Percentiles rank a stretch among this genome's conserved stretches.
phyloP scores from a whole-genome alignment of 805 yeast genomes.

The Cyberlindnera japonica region DNA sequence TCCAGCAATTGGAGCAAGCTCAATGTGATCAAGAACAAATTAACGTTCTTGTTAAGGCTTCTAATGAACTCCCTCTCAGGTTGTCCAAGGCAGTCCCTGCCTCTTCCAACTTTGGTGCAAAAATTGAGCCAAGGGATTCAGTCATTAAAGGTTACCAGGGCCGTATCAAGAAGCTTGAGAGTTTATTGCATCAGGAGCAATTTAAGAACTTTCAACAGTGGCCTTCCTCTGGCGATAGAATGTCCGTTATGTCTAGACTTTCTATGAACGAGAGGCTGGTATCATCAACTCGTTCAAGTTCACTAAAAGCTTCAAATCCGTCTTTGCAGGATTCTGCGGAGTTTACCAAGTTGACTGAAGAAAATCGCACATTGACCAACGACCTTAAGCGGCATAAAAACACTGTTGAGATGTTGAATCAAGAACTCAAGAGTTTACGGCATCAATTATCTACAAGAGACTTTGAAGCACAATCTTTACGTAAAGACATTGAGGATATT shows the following conservation, averaged over 20 bases:
- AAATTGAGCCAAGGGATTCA: slow-evolving; percentile 26
- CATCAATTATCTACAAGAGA: slow-evolving; percentile 15
- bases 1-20: slow-evolving; percentile 31
- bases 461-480: slow-evolving; percentile 12
- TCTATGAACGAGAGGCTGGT: slow-evolving; percentile 13
- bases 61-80: slow-evolving; percentile 34
- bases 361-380: slow-evolving; percentile 12
- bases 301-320: not conserved
- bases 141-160: slow-evolving; percentile 60
- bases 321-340: slow-evolving; percentile 10
- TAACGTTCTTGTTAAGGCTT: slow-evolving; percentile 34
- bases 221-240: slow-evolving; percentile 30
- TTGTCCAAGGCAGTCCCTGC: slow-evolving; percentile 11
- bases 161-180: slow-evolving; percentile 74
- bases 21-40: slow-evolving; percentile 32
- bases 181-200: slow-evolving; percentile 69
- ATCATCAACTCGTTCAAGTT: slow-evolving; percentile 6
- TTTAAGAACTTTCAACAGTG: slow-evolving; percentile 48
- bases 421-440: slow-evolving; percentile 17
- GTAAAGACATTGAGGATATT: slow-evolving; percentile 9
- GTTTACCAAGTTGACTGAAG: slow-evolving; percentile 9
- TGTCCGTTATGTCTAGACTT: slow-evolving; percentile 11
- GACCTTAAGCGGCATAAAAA: slow-evolving; percentile 13
- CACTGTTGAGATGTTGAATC: slow-evolving; percentile 12
- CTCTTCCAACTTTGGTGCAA: not conserved